A percentile compares a stretch with the other conserved stretches of the same genome.
Conservation (phyloP, 306 rosid genomes). For the Cicer judaicum region DNA sequence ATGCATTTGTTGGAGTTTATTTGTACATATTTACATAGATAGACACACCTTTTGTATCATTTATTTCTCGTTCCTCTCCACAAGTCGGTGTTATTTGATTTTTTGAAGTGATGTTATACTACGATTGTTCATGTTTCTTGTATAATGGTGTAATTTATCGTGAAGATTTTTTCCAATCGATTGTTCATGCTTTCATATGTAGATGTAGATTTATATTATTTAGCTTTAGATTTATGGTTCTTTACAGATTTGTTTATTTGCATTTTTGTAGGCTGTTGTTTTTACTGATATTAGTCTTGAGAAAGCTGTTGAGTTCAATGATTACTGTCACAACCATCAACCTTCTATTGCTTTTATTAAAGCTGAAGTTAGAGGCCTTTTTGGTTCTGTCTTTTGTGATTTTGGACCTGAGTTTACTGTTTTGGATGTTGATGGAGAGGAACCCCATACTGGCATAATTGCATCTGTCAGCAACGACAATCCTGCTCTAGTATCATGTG, state of each 20-base stretch:
- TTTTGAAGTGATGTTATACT: conserved; percentile 8
- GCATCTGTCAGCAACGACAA: conserved; percentile 90
- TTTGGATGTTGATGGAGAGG: conserved; percentile 88
- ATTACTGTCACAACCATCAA: conserved; percentile 83
- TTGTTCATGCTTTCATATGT: conserved; percentile 2
- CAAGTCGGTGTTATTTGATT: conserved; percentile 5
- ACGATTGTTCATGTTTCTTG: conserved; percentile 11
- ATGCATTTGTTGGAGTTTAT: neutral
- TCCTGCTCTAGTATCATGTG: conserved; percentile 83
- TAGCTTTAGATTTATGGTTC: neutral
- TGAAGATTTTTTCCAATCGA: conserved; percentile 10
- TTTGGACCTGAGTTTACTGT: conserved; percentile 95
- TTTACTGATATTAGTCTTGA: conserved; percentile 76
- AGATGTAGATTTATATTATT: neutral
- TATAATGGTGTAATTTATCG: conserved; percentile 6
- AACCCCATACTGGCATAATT: conserved; percentile 86
- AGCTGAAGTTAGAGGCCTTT: conserved; percentile 95
- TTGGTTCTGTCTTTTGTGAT: conserved; percentile 93
- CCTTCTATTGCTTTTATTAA: conserved; percentile 89
- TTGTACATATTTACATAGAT: conserved; percentile 8
- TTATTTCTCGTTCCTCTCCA: neutral
- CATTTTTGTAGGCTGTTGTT: conserved; percentile 74
- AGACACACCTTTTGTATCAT: neutral
- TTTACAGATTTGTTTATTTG: conserved; percentile 22
- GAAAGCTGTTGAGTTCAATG: conserved; percentile 76